Base-by-base conservation (phyloP, 2,329 filamentous ascomycete species). In the Verticillium tricorpus region DNA sequence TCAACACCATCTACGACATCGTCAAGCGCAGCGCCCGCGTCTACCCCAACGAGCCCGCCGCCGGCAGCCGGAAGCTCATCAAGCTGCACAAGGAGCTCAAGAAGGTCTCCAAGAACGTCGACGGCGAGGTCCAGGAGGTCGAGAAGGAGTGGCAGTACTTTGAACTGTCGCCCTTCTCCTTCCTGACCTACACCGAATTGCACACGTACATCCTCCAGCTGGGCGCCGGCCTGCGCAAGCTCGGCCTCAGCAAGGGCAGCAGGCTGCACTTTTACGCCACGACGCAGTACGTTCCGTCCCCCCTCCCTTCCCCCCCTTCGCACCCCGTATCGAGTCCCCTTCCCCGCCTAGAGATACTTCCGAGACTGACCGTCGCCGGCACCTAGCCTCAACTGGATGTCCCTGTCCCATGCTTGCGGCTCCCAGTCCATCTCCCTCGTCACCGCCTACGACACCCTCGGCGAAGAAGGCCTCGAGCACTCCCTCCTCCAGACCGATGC, bases 91-190 rank as follows among this genome's bases (percentile, higher is more conserved):
- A 85, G 69, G 93, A 97, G 81, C 89, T 85, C 68, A 96, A 94
- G 81, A 95, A 92, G 83, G 80, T 97, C 68, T 90, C 93, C 83
- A 97, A 96, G 84, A 83, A 92, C 58, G 80, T 96, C 62, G 91
- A 96, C 71, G 93, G 93, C 68, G 84, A 90, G 73, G 84, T 92
- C 75, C 81, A 83, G 66, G 86, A 93, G 78, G 86, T 95, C 37
- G 91, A 96, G 66, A 97, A 96, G 86, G 86, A 94, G 75, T 97
- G 93, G 93, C 88, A 89, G 60, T 96, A 88, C 77, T 96, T 92
- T 69, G 93, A 97, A 82, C 86, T 96, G 67, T 89, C 89, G 64
- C 80, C 82, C 57, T 97, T 90, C 80, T 82, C 83, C 55, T 96
- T 88, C 80, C 81, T 89, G 71, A 92, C 87, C 69, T 96, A 93